Base-by-base conservation (phyloP, 345 rosid genomes). In the Eucalyptus tenuipes region DNA sequence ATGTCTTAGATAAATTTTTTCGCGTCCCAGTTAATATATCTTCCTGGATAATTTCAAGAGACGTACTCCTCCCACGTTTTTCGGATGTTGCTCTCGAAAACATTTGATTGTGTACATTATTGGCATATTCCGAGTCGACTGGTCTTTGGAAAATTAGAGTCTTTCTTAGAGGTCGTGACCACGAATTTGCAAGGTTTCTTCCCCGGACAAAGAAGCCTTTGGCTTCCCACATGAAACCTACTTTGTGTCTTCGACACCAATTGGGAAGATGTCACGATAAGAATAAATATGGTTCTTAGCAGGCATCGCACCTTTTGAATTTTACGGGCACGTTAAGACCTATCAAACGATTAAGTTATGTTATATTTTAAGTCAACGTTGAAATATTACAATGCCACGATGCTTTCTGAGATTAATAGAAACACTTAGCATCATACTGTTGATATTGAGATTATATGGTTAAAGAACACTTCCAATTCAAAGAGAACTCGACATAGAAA, bases 311-410 rank as follows among this genome's bases (percentile, higher is more conserved):
- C 40, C 79, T 66, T 29, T 16, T 8, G 3, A 7, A 24, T 55
- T 55, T 55, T 55, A 24, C 1, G 5, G 20, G 29, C 12, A 59
- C 2, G 8, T 59, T 59, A 27, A 59, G 31, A 59, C 31, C 31
- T 5, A 6, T 25, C 27, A 16, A 59, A 27, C 66, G 5, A 11
- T 25, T 59, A 27, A 13, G 31, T 25, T 27, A 59, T 25, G 66
- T 27, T 59, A 59, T 12, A 5, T 57, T 10, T 57, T 25, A 25
- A 57, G 64, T 57, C 14, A 57, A 57, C n/a, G 0, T 5, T 25
- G 13, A 57, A 0, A 24, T 24, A 25, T 57, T 57, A 57, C 6
- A 57, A 57, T 0, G 13, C 6, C n/a, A 10, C 0, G 7, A 10
- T 57, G n/a, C n/a, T 27, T 57, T 25, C 2, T 25, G 66, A 57